Percentiles rank a stretch among this genome's conserved stretches.
Evolutionary conservation across 169 alveolate genomes (phyloP).

Genomic region (Plasmodium knowlesi): DNA sequence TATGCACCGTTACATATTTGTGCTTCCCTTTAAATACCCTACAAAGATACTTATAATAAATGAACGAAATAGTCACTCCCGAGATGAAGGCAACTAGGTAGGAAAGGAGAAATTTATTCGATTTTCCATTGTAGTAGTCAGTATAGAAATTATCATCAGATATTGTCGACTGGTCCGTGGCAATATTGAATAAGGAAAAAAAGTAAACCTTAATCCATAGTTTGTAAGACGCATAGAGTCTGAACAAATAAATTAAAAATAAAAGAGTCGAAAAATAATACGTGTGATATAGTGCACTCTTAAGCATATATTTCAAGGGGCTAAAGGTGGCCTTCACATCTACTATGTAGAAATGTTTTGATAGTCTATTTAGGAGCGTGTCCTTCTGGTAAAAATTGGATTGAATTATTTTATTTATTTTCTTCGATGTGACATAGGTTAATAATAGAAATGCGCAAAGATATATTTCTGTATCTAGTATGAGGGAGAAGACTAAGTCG

Average conservation of each 20-base stretch:
- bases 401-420: constrained; percentile 28
- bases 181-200: constrained; percentile 5
- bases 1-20: constrained; percentile 7
- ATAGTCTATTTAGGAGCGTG: constrained; percentile 19
- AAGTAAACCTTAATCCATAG: neutral
- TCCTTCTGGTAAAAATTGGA: constrained; percentile 24
- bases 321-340: constrained; percentile 46
- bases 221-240: constrained; percentile 25
- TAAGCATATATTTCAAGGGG: constrained; percentile 28
- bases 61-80: constrained; percentile 6
- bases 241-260: constrained; percentile 20
- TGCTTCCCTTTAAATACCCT: constrained; percentile 2
- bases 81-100: constrained; percentile 18
- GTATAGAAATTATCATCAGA: neutral
- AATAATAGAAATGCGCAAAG: constrained; percentile 11
- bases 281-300: constrained; percentile 29
- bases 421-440: neutral
- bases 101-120: neutral
- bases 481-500: constrained; percentile 22
- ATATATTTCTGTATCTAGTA: constrained; percentile 34
- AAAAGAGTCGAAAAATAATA: constrained; percentile 20
- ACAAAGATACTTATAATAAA: constrained; percentile 24
- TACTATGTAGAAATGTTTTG: constrained; percentile 28
- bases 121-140: neutral
- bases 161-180: neutral